These are phyloP conservation scores for Fraxinus paxiana DNA, from an alignment of 305 asterid genomes.

Conservation along the genomic window DNA sequence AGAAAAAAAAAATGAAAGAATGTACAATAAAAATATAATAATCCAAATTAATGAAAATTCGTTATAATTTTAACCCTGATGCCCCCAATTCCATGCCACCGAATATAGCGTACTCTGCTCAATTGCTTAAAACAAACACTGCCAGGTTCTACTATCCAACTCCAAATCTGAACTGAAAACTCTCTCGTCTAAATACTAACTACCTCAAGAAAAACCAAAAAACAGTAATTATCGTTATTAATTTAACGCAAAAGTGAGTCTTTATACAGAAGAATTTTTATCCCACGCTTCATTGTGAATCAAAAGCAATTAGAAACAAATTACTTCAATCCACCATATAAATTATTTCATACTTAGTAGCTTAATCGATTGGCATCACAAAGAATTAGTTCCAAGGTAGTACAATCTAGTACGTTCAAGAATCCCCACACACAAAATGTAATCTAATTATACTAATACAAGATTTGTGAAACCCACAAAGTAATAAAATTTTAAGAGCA, in stretches of 20 bases:
- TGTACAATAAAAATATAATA: background rate
- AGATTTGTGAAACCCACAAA: background rate
- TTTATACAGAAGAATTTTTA: background rate
- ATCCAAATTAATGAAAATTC: background rate
- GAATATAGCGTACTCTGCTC: background rate
- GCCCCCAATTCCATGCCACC: slow-evolving; percentile 13
- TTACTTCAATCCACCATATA: background rate
- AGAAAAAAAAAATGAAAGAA: background rate
- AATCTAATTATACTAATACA: background rate
- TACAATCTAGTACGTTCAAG: background rate
- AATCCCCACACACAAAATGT: background rate
- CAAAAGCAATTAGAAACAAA: background rate
- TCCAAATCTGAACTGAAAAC: background rate
- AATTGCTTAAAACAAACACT: background rate
- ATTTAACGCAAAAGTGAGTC: background rate
- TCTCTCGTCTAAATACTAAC: background rate
- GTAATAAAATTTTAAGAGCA: background rate
- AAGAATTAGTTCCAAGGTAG: background rate
- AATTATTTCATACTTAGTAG: background rate
- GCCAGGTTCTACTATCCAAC: background rate
- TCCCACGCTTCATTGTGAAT: background rate
- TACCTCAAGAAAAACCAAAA: background rate
- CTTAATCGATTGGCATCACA: background rate
- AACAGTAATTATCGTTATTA: background rate
- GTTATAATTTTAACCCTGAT: background rate